Evolutionary conservation across 2,329 filamentous ascomycete species (phyloP).

Genomic region (Ceratocystis ficicola): DNA sequence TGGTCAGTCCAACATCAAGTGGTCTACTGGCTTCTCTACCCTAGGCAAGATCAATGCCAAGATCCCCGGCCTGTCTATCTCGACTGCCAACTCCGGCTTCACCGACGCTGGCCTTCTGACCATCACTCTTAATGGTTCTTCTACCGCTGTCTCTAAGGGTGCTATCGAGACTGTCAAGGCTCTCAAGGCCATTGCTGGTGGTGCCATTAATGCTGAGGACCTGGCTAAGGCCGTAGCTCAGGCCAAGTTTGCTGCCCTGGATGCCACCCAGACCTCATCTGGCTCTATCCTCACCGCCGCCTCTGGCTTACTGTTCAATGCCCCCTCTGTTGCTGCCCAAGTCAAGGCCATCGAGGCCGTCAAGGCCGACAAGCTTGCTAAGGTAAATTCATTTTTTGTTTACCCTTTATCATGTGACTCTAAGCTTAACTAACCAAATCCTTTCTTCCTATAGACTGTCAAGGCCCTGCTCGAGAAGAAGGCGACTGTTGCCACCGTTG

Average conservation of each 20-base stretch:
- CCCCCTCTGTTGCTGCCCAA: conserved; percentile 70
- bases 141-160: conserved; percentile 58
- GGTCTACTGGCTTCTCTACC: conserved; percentile 84
- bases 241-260: conserved; percentile 85
- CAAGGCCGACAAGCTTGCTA: conserved; percentile 58
- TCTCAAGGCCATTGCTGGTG: conserved; percentile 67
- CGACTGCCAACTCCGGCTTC: conserved; percentile 71
- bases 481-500: conserved; percentile 78
- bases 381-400: conserved; percentile 8
- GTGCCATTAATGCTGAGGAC: conserved; percentile 68
- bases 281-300: conserved; percentile 74
- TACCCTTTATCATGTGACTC: neutral
- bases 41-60: conserved; percentile 65
- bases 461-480: conserved; percentile 79
- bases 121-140: conserved; percentile 66
- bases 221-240: conserved; percentile 82
- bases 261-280: conserved; percentile 64
- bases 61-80: conserved; percentile 53
- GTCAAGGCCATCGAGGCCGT: conserved; percentile 70
- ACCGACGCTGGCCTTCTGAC: conserved; percentile 87
- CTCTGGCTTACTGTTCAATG: conserved; percentile 66
- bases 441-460: conserved; percentile 51
- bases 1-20: conserved; percentile 86
- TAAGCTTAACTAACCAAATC: conserved; percentile 26
- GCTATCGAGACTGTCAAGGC: conserved; percentile 67